These are phyloP conservation scores for Penicillium herquei DNA, from an alignment of 495 filamentous ascomycete species.

Conservation along the genomic window DNA sequence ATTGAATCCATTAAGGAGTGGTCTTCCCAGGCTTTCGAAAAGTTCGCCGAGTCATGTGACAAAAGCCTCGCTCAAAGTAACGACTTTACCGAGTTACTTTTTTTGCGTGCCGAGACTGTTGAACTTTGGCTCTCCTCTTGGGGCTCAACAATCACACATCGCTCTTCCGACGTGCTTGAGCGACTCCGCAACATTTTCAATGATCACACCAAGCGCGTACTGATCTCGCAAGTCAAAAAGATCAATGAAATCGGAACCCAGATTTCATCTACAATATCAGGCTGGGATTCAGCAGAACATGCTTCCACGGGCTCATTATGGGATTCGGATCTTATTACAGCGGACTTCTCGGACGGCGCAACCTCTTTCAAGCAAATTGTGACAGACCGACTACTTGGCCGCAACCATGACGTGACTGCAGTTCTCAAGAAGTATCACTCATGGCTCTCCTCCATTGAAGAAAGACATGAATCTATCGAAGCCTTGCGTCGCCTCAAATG, in stretches of 20 bases:
- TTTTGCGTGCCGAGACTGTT: constrained; percentile 66
- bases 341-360: constrained; percentile 57
- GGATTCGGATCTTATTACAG: constrained; percentile 53
- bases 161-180: constrained; percentile 60
- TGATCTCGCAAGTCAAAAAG: constrained; percentile 56
- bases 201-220: constrained; percentile 54
- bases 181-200: constrained; percentile 69
- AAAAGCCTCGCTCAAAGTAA: constrained; percentile 51
- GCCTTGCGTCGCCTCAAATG: constrained; percentile 67
- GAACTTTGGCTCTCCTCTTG: constrained; percentile 67
- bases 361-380: constrained; percentile 52
- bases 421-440: constrained; percentile 59
- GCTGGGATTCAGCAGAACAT: constrained; percentile 53
- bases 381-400: constrained; percentile 57
- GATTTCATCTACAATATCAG: constrained; percentile 40
- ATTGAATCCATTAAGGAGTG: constrained; percentile 66
- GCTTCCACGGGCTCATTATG: constrained; percentile 53
- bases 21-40: constrained; percentile 68
- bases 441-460: constrained; percentile 66
- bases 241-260: constrained; percentile 60
- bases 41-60: constrained; percentile 58
- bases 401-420: constrained; percentile 60
- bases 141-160: constrained; percentile 40
- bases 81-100: constrained; percentile 65
- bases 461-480: constrained; percentile 59